Evolutionary conservation across 306 rosid species (phyloP), one percentile per base, ranked within the genome.

Genomic region (Malus asiatica): DNA sequence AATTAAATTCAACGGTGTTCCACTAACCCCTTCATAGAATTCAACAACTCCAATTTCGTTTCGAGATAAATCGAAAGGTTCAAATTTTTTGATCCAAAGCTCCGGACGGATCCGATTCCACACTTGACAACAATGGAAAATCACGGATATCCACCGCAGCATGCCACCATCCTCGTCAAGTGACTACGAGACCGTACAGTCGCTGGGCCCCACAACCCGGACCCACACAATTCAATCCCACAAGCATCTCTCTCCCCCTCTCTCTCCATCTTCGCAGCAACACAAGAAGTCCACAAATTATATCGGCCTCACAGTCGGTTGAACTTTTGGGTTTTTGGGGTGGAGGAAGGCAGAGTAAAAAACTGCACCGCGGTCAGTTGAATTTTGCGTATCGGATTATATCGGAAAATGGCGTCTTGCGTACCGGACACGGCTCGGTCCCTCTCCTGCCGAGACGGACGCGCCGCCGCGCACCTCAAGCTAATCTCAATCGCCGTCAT

Each of bases 391-490:
- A 2, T 62, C 11, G n/a, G n/a, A 61, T 51, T 51, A 2, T 64
- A 64, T 64, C 42, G 45, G 38, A 67, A 48, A 73, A 87, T 85
- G 96, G 83, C 87, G 3, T 71, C 84, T 5, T 95, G 97, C 80
- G 78, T 52, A 1, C 55, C 79, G 4, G 88, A 89, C 80, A 11
- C 77, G 32, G 70, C 86, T 25, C 84, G 92, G 62, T 71, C 82
- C 40, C 61, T 82, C 6, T 79, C 79, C 0, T 92, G 97, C 84
- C 82, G 97, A 8, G 88, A 95, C 81, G 78, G 88, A 2, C 27
- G 18, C 12, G 99, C 97, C 10, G 97, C 97, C 19, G 67, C 85
- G 0, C 89, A 89, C 58, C 87, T 95, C 8, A 95, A 92, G 78
- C 6, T 83, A 3, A 6, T 86, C 13, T 92, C 99, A 1, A 87